These are phyloP conservation scores for Neurospora sp. DNA, from an alignment of 495 filamentous ascomycete species.

Conservation along the genomic window DNA sequence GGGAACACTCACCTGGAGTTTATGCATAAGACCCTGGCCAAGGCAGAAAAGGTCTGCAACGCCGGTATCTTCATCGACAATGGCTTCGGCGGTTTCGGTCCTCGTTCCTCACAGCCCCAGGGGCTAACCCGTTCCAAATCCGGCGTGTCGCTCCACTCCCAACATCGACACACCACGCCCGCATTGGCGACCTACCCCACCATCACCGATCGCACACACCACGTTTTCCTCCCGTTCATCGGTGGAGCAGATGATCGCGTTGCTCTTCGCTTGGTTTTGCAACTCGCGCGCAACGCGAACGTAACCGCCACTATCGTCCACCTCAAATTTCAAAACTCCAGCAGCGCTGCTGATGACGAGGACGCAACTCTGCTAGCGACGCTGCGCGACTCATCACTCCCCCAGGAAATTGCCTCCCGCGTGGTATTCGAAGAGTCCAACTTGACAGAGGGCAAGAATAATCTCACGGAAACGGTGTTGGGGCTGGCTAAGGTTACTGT, in stretches of 20 bases:
- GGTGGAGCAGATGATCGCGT: conserved; percentile 79
- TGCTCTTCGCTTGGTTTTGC: conserved; percentile 70
- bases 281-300: conserved; percentile 64
- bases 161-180: conserved; percentile 6
- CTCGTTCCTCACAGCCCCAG: conserved; percentile 18
- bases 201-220: conserved; percentile 59
- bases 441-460: conserved; percentile 15
- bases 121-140: conserved; percentile 41
- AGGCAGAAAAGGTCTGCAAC: conserved; percentile 42
- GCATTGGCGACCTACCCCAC: conserved; percentile 25
- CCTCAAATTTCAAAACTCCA: conserved; percentile 23
- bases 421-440: conserved; percentile 47
- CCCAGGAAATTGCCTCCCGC: conserved; percentile 44
- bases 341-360: conserved; percentile 5
- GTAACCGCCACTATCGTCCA: conserved; percentile 64
- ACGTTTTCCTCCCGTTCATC: conserved; percentile 80
- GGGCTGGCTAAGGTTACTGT: conserved; percentile 49
- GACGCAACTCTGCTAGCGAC: conserved; percentile 55
- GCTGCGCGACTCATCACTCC: conserved; percentile 52
- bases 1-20: conserved; percentile 52
- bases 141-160: conserved; percentile 45
- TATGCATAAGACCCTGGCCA: conserved; percentile 51
- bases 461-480: conserved; percentile 12
- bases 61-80: conserved; percentile 78
- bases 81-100: conserved; percentile 47